These are phyloP conservation scores for Pythium volutum DNA, from an alignment of 352 stramenopile species.

Conservation along the genomic window DNA sequence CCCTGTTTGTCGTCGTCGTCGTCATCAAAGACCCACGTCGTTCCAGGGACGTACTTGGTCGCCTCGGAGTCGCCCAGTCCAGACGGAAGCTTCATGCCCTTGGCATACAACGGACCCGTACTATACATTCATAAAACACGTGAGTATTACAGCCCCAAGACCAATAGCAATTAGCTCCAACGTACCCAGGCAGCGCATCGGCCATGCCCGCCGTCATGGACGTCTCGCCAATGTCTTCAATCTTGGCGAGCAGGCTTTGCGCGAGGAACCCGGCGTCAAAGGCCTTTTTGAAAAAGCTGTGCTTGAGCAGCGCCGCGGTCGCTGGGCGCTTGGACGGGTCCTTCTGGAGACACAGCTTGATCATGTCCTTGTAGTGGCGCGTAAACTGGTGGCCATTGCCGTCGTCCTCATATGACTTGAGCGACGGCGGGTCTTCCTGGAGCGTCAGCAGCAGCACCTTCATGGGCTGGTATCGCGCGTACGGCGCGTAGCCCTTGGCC, in stretches of 20 bases:
- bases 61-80: conserved; percentile 53
- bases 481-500: conserved; percentile 98
- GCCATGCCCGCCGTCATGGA: conserved; percentile 84
- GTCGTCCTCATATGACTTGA: conserved; percentile 89
- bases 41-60: conserved; percentile 85
- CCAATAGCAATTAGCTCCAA: no score
- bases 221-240: conserved; percentile 88
- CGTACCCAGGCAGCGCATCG: conserved; percentile 72
- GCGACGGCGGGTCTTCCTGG: conserved; percentile 94
- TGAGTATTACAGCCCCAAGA: no score
- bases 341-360: conserved; percentile 88
- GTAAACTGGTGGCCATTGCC: conserved; percentile 79
- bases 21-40: conserved; percentile 86
- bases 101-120: conserved; percentile 78
- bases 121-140: conserved; percentile 31
- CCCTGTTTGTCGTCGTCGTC: conserved; percentile 49
- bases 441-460: conserved; percentile 97
- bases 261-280: conserved; percentile 66
- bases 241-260: conserved; percentile 58
- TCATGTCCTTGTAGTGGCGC: conserved; percentile 86
- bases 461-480: conserved; percentile 98
- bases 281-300: conserved; percentile 90
- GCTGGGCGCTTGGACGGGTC: conserved; percentile 82
- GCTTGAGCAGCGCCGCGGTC: conserved; percentile 79
- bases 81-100: conserved; percentile 67